Base-by-base conservation (phyloP, 1,139 yeast species). In the Geotrichum carabidarum region DNA sequence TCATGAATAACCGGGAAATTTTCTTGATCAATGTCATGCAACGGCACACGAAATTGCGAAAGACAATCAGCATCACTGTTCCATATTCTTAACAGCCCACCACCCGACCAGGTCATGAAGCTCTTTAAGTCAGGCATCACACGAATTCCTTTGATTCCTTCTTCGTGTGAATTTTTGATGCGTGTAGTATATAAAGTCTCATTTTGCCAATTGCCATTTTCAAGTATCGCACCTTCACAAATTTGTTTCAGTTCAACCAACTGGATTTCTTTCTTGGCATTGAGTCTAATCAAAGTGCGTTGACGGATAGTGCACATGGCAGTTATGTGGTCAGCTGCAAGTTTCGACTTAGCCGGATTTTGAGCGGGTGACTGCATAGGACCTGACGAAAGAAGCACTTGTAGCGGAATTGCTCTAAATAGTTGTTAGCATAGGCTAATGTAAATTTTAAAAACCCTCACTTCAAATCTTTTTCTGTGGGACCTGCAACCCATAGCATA, bases 51-150 rank as follows among this genome's bases (percentile, higher is more conserved):
- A 17, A 46, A 40, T 40, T 57, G 56, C n/a, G 50, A 44, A 12
- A 46, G 44, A 41, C 62, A 59, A 5, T 46, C 57, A n/a, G 64
- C 64, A 6, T 50, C 31, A 34, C 51, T 55, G 35, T 54, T 51
- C 67, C 68, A 64, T 8, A 60, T 36, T 18, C 61, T 54, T 2
- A 64, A 58, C 2, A 45, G 51, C 2, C 68, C 69, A 46, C 64
- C 64, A 1, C 59, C 57, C 2, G 68, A 62, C 68, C 68, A 66
- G 2, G 69, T 63, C 27, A 66, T 50, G 40, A 66, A 63, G 18
- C 35, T 57, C 38, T 22, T 27, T 8, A 34, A n/a, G 3, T n/a
- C 30, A 8, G 43, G 41, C 41, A 22, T 43, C 1, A 36, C 45
- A 15, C 44, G 49, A 8, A 50, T 35, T 8, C 57, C 57, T 15